A percentile compares a stretch with the other conserved stretches of the same genome.
Evolutionary conservation across 306 rosid species (phyloP).

Genomic region (Cotoneaster glaucophyllus): DNA sequence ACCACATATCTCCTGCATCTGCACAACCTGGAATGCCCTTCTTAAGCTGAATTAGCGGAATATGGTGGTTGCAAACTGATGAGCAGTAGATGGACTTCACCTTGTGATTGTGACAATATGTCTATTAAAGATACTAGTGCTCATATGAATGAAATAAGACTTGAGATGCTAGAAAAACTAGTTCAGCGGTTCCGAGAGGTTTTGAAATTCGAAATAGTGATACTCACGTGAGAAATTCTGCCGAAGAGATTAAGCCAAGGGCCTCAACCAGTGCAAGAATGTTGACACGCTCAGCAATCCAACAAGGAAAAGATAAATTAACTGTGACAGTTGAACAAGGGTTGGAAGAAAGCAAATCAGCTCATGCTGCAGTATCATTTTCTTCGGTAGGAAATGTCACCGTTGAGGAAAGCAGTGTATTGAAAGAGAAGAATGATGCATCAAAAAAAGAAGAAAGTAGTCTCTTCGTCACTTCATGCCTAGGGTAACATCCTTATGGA

Average conservation of each 20-base stretch:
- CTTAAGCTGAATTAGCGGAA: neutral
- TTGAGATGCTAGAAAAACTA: constrained; percentile 1
- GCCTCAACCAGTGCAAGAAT: neutral
- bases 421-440: neutral
- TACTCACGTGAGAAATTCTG: neutral
- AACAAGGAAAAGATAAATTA: neutral
- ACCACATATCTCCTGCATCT: neutral
- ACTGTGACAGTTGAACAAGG: neutral
- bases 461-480: neutral
- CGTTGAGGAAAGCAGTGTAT: neutral
- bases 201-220: neutral
- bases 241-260: neutral
- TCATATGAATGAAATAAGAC: neutral
- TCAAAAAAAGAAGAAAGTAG: neutral
- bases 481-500: neutral
- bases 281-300: neutral
- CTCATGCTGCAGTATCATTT: neutral
- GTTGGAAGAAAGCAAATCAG: neutral
- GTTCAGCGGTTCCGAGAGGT: neutral
- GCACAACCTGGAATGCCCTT: neutral
- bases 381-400: neutral
- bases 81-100: neutral
- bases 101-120: neutral
- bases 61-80: neutral
- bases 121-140: neutral